phyloP scores from a whole-genome alignment of 2,329 filamentous ascomycete genomes.

The Penicillium sp. region DNA sequence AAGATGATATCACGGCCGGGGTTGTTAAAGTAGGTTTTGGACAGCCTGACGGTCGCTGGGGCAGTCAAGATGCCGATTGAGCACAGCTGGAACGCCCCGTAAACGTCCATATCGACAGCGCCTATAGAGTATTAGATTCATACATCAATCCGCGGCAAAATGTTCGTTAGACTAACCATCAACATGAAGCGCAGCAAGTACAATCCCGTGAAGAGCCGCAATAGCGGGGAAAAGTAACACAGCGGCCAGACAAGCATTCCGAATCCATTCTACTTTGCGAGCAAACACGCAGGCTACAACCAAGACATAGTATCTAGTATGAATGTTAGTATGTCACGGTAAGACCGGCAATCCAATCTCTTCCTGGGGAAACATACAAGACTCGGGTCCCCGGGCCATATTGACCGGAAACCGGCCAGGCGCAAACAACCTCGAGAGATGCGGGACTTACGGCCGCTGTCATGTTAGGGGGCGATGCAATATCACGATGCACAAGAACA shows the following conservation, averaged over 20 bases:
- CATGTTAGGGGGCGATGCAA: slow-evolving; percentile 19
- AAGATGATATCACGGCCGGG: slow-evolving; percentile 66
- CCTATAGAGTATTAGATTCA: slow-evolving; percentile 38
- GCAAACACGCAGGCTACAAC: slow-evolving; percentile 62
- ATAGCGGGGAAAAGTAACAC: slow-evolving; percentile 63
- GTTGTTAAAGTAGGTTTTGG: slow-evolving; percentile 62
- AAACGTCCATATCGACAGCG: slow-evolving; percentile 67
- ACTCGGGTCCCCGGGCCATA: slow-evolving; percentile 43
- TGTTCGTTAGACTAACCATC: slow-evolving; percentile 46
- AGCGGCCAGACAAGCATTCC: slow-evolving; percentile 62
- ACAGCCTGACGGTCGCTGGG: slow-evolving; percentile 61
- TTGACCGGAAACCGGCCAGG: slow-evolving; percentile 46
- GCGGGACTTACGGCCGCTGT: slow-evolving; percentile 11
- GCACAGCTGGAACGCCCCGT: slow-evolving; percentile 66
- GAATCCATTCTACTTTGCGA: slow-evolving; percentile 61
- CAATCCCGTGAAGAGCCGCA: slow-evolving; percentile 62
- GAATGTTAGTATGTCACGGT: not conserved
- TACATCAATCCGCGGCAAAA: not conserved
- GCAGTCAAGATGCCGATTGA: slow-evolving; percentile 64
- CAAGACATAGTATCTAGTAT: slow-evolving; percentile 60
- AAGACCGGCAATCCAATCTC: not conserved
- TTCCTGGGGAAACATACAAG: slow-evolving; percentile 31
- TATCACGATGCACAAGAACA: slow-evolving; percentile 15
- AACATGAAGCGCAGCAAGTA: slow-evolving; percentile 59
- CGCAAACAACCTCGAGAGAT: slow-evolving; percentile 39